These are phyloP conservation scores for Pleurotus djamor DNA, from an alignment of 768 basidiomycete species.

Conservation along the genomic window DNA sequence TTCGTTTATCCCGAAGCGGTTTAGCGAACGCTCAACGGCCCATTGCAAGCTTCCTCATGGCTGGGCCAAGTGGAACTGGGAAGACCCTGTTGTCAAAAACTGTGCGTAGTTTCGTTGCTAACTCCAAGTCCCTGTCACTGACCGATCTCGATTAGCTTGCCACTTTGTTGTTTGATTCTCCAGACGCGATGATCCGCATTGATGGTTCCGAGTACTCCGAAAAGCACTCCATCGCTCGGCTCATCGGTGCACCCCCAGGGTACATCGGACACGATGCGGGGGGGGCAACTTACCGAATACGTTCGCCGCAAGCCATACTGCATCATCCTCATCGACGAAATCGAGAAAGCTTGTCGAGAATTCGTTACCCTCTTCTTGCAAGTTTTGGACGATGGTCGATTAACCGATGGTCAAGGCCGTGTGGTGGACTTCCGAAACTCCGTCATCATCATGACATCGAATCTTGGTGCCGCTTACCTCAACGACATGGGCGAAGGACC, in stretches of 20 bases:
- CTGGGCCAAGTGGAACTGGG: conserved; percentile 88
- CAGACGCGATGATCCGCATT: conserved; percentile 89
- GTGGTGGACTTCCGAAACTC: conserved; percentile 87
- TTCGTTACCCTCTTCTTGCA: conserved; percentile 59
- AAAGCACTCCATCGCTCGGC: conserved; percentile 50
- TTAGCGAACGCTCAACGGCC: conserved; percentile 85
- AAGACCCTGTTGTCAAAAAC: conserved; percentile 92
- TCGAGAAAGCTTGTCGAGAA: conserved; percentile 85
- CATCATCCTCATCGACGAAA: conserved; percentile 83
- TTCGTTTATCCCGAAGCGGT: conserved; percentile 91
- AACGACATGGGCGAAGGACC: conserved; percentile 75
- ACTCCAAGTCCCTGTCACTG: background rate
- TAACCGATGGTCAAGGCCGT: conserved; percentile 93
- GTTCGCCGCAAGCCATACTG: conserved; percentile 89
- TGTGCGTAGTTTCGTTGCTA: conserved; percentile 36
- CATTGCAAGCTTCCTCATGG: conserved; percentile 91
- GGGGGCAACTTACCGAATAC: conserved; percentile 89
- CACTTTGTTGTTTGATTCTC: conserved; percentile 84
- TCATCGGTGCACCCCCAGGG: conserved; percentile 69
- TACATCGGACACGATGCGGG: conserved; percentile 92
- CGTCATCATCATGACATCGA: conserved; percentile 94
- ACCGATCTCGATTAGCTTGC: conserved; percentile 59
- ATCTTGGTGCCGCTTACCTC: conserved; percentile 77
- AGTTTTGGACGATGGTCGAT: conserved; percentile 88
- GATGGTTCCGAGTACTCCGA: conserved; percentile 95